Evolutionary conservation across 2,329 filamentous ascomycete species (phyloP).

Genomic region (Alternaria tenuissima): DNA sequence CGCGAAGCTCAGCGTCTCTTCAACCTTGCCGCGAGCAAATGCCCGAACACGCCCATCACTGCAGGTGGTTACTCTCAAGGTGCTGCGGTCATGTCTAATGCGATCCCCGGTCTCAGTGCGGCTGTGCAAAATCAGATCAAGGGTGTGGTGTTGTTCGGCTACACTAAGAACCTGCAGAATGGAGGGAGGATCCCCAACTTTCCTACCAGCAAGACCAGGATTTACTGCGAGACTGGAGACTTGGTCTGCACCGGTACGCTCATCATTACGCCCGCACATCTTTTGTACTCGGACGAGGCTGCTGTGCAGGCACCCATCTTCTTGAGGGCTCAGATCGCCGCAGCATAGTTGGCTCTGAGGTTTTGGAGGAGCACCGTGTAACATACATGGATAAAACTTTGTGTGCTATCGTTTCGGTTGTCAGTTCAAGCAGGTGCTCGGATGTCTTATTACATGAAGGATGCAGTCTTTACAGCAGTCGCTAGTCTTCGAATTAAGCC

Average conservation of each 20-base stretch:
- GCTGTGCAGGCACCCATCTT: conserved; percentile 31
- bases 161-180: conserved; percentile 50
- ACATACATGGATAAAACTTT: not conserved
- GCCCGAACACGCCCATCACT: conserved; percentile 48
- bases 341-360: not conserved
- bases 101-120: conserved; percentile 37
- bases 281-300: conserved; percentile 38
- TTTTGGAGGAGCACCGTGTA: not conserved
- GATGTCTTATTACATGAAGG: not conserved
- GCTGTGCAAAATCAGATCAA: conserved; percentile 41
- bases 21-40: conserved; percentile 45
- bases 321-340: conserved; percentile 17
- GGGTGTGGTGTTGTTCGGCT: conserved; percentile 49
- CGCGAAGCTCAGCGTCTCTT: conserved; percentile 43
- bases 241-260: conserved; percentile 45
- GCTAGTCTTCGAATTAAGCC: not conserved
- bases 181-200: conserved; percentile 45
- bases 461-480: not conserved
- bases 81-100: conserved; percentile 45
- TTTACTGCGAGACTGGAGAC: conserved; percentile 45
- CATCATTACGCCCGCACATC: conserved; percentile 40
- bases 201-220: conserved; percentile 38
- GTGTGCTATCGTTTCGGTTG: not conserved
- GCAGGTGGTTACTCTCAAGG: conserved; percentile 53
- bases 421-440: not conserved